These are phyloP conservation scores for Setomelanomma holmii DNA, from an alignment of 2,329 filamentous ascomycete species.

Conservation along the genomic window DNA sequence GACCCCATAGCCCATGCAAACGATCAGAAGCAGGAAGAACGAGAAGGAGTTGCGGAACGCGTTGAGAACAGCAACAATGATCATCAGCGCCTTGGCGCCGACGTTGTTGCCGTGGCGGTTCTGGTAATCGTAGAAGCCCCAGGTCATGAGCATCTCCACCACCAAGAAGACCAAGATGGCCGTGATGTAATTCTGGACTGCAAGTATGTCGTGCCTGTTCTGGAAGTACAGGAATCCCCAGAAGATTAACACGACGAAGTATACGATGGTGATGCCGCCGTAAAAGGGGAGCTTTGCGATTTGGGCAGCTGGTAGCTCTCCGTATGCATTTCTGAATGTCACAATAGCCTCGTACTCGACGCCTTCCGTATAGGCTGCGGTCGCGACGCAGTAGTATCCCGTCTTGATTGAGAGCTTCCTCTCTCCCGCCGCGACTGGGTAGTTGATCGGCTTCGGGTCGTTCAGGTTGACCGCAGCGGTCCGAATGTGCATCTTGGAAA, in stretches of 20 bases:
- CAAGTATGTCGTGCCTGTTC: constrained; percentile 89
- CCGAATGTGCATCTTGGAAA: constrained; percentile 74
- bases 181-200: constrained; percentile 99
- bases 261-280: constrained; percentile 90
- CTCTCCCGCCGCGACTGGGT: constrained; percentile 67
- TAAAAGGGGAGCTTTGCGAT: constrained; percentile 98
- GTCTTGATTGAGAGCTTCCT: constrained; percentile 65
- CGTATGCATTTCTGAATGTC: constrained; percentile 94
- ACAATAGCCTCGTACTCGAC: constrained; percentile 79
- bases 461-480: constrained; percentile 85
- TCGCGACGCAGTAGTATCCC: constrained; percentile 94
- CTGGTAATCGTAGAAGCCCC: constrained; percentile 97
- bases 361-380: constrained; percentile 70
- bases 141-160: constrained; percentile 96
- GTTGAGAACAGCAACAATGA: constrained; percentile 91
- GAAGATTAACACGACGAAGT: constrained; percentile 83
- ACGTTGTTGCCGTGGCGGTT: constrained; percentile 87
- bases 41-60: constrained; percentile 96
- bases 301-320: constrained; percentile 92
- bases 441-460: constrained; percentile 75
- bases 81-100: constrained; percentile 83
- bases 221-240: constrained; percentile 97
- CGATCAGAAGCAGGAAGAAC: constrained; percentile 96
- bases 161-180: constrained; percentile 94
- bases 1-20: constrained; percentile 99